Evolutionary conservation across 805 yeast species (phyloP), one percentile per base, ranked within the genome.

Genomic region (Metschnikowia orientalis): DNA sequence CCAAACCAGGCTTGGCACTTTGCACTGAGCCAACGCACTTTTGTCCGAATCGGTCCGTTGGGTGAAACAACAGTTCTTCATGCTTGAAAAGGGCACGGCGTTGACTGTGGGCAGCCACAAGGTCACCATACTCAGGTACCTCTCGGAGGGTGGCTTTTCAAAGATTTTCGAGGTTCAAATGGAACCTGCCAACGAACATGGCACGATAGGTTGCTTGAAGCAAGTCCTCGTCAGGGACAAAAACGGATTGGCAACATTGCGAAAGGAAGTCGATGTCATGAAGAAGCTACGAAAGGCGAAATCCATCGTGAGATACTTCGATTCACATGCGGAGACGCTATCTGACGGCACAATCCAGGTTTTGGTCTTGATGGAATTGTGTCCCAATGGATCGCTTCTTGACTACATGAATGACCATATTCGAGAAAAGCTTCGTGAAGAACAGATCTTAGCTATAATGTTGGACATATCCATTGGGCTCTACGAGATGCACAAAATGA

Each of bases 391-490:
- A 42, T 86, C 95, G 11, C 72, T 95, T 28, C 69, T 90, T 40
- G 96, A 92, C 54, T 89, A 73, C 53, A 89, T 90, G 97, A 92
- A 90, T 59, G 72, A 81, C 12, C 71, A 89, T 33, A 71, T 90
- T 36, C 77, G 83, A 42, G 81, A 86, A 8, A 90, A 89, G 53
- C 68, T 90, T 33, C 63, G 73, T 0, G 94, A 84, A 50, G 59
- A 63, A 8, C 95, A 90, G 58, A 81, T 92, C 26, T 63, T 87
- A 39, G 79, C 77, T 41, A 89, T 92, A 42, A 81, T 87, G 87
- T 67, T 71, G 50, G 96, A 90, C 54, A 77, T 89, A 16, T 71
- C 85, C 3, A 60, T 75, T 40, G 97, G 90, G 2, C 71, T 92
- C 12, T 78, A 83, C 29, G 80, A 79, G 47, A 87, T 92, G 95